These are phyloP conservation scores for Xylaria scruposa DNA, from an alignment of 495 filamentous ascomycete genomes.

Conservation along the genomic window DNA sequence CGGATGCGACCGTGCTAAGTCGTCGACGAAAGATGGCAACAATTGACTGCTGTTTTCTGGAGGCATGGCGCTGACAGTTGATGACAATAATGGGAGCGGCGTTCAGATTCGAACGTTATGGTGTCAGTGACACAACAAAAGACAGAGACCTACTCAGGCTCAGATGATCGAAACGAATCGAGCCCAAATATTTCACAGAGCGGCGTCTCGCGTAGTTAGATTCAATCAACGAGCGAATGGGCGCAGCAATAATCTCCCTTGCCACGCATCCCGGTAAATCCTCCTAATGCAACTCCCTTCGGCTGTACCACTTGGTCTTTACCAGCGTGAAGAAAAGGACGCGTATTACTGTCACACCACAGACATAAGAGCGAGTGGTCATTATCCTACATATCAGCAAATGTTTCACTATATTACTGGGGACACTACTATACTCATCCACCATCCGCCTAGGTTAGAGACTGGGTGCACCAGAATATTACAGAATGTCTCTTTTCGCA, in stretches of 20 bases:
- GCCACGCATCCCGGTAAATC: background rate
- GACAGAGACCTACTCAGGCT: too few relatives aligned
- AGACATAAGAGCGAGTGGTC: too few relatives aligned
- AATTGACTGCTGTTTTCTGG: background rate
- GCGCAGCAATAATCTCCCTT: background rate
- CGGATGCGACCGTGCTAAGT: conserved; percentile 19
- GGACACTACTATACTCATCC: background rate
- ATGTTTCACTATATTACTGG: background rate
- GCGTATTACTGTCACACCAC: background rate
- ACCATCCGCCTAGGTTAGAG: background rate
- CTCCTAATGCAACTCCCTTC: background rate
- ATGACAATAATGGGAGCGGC: background rate
- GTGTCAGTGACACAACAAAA: background rate
- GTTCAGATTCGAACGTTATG: background rate
- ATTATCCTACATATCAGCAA: background rate
- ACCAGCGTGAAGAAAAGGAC: background rate
- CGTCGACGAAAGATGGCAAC: conserved; percentile 20
- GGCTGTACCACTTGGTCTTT: background rate
- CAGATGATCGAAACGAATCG: too few relatives aligned
- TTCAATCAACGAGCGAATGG: background rate
- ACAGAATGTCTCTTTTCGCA: too few relatives aligned
- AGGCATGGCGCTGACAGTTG: conserved; percentile 1
- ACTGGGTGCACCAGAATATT: background rate
- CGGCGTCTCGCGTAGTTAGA: background rate
- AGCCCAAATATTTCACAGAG: background rate